Evolutionary conservation across 805 yeast genomes (phyloP), one percentile per base, ranked within the genome.

Genomic region (Schizosaccharomyces octosporus): DNA sequence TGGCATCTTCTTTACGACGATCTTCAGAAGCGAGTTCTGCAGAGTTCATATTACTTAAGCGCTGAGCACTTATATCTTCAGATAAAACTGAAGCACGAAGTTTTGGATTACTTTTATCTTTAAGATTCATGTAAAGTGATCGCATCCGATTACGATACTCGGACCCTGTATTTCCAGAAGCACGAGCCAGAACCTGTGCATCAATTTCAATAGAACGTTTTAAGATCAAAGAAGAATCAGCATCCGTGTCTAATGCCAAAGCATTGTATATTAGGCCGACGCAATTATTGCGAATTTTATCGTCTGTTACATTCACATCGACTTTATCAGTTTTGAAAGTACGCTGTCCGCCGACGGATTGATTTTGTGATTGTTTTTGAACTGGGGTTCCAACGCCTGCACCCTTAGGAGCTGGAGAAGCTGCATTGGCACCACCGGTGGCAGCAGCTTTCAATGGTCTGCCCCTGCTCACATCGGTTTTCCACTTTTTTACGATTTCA

Each of bases 21-120:
- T 87, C 81, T 68, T 86, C 96, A 3, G 97, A 95, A 0, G 97
- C 97, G 82, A 93, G 78, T 66, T 93, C 98, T 69, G 84, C 87
- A n/a, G 95, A 90, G 42, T 83, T 75, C 95, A 94, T 89, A 43
- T 72, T 78, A 59, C 84, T 83, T 66, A 93, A 79, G 59, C 80
- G 78, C 15, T 76, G 72, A 1, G 96, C 81, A 41, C 76, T 65
- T 55, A 93, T 77, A 62, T 80, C 83, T n/a, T 87, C 85, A 27
- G 75, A 72, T 24, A 83, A 77, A 45, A 93, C 78, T 63, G 83
- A 79, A 11, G 74, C 75, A 66, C 97, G 79, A 63, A 93, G 76
- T 64, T 83, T 87, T 3, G 95, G 95, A 70, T 93, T 93, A 69
- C 84, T 84, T 71, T 85, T 85, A 69, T 90, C 89, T 69, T 93